Base-by-base conservation (phyloP, 768 basidiomycete genomes). In the Mycena polygramma region DNA sequence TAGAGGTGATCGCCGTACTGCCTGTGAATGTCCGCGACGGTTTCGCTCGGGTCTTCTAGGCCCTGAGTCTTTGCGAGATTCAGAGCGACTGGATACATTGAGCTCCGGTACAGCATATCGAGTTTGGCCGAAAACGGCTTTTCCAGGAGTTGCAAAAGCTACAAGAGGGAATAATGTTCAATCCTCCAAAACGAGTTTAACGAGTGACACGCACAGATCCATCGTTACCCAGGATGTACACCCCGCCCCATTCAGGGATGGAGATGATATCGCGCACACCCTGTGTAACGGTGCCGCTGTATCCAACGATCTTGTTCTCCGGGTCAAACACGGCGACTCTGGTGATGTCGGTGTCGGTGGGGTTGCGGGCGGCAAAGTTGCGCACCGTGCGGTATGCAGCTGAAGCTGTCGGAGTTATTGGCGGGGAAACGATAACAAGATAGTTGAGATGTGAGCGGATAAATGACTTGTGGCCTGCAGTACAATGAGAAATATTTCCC, bases 1-100 rank as follows among this genome's bases (percentile, higher is more conserved):
- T 99, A 98, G 15, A 98, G 83, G 76, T 96, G 90, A 76, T 99
- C 97, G 1, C 96, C 97, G 76, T 96, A 97, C 67, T 92, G 91
- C 52, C 90, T 84, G 75, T 97, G 93, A 24, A 98, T 96, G 74
- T 98, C 96, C 0, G 95, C 94, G 1, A 97, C 86, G 3, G 51
- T 70, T 37, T 70, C 72, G 39, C 88, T 92, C 0, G 87, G 79
- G 24, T 89, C 86, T 51, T 94, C 92, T 22, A 98, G 83, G 13
- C 87, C 86, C 70, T 95, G 93, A 0, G 92, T 93, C 73, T 91
- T 86, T 4, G 96, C 98, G 14, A 99, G 85, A 66, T 88, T 91
- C 41, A 98, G 82, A 0, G 97, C 97, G 4, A 97, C 86, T 0
- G 87, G 80, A 76, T 92, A 98, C n/a, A 91, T 84, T 0, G 91